Conservation (phyloP, 106 monocot genomes). For the Amphibolis antarctica region DNA sequence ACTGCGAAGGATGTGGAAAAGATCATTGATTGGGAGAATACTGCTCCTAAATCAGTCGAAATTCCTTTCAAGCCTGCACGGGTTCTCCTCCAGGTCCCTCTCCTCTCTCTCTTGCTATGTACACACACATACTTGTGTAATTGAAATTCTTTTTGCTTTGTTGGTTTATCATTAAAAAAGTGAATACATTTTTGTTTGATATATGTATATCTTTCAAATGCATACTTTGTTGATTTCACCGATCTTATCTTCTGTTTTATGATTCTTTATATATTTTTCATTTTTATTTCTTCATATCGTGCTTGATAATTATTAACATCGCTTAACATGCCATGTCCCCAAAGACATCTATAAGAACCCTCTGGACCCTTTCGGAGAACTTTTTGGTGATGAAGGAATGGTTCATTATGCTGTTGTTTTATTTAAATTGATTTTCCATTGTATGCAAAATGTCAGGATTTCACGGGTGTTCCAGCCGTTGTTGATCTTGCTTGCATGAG, state of each 20-base stretch:
- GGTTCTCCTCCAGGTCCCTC: slow-evolving; percentile 78
- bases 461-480: slow-evolving; percentile 91
- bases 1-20: slow-evolving; percentile 84
- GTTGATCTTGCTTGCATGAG: slow-evolving; percentile 92
- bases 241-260: too few species aligned
- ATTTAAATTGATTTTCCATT: not conserved
- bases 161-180: too few species aligned
- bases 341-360: too few species aligned
- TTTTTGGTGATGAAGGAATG: not conserved
- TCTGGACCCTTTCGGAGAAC: too few species aligned
- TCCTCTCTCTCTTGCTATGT: not conserved
- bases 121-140: not conserved
- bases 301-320: too few species aligned
- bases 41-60: slow-evolving; percentile 70
- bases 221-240: too few species aligned
- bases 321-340: too few species aligned
- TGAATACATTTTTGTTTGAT: too few species aligned
- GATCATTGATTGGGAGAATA: slow-evolving; percentile 96
- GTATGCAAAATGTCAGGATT: slow-evolving; percentile 40
- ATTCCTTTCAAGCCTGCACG: slow-evolving; percentile 98
- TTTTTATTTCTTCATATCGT: too few species aligned
- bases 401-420: not conserved
- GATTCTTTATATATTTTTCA: too few species aligned
- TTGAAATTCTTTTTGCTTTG: not conserved
- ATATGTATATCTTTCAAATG: too few species aligned